These are phyloP conservation scores for Gaeumannomyces tritici DNA, from an alignment of 2,329 filamentous ascomycete genomes.

Conservation along the genomic window DNA sequence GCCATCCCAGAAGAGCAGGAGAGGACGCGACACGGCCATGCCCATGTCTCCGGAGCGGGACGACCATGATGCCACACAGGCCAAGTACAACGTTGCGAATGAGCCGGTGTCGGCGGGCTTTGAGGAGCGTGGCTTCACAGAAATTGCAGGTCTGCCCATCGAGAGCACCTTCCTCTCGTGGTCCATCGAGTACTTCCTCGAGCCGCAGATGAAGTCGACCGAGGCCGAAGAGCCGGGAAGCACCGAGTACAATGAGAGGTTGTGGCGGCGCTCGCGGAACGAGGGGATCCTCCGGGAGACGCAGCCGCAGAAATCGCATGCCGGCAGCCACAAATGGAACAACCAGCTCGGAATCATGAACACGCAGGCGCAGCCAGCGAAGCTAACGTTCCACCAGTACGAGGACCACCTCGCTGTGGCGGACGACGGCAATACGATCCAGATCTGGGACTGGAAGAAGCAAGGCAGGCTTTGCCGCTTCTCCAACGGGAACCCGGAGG, in stretches of 20 bases:
- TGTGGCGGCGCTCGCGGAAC: slow-evolving; percentile 89
- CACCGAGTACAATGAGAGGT: slow-evolving; percentile 86
- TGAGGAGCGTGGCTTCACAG: slow-evolving; percentile 47
- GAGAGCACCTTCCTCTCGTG: slow-evolving; percentile 83
- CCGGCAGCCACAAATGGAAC: slow-evolving; percentile 80
- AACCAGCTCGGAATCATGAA: slow-evolving; percentile 74
- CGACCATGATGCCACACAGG: slow-evolving; percentile 54
- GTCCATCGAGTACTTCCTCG: slow-evolving; percentile 96
- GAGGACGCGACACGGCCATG: slow-evolving; percentile 28
- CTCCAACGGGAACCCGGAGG: slow-evolving; percentile 85
- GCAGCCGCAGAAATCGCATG: slow-evolving; percentile 84
- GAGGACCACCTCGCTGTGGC: slow-evolving; percentile 91
- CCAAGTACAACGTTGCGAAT: slow-evolving; percentile 66
- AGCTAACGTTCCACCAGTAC: slow-evolving; percentile 96
- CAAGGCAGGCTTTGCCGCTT: slow-evolving; percentile 70
- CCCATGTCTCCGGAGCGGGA: slow-evolving; percentile 60
- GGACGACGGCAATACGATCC: slow-evolving; percentile 84
- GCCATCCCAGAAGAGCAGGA: slow-evolving; percentile 28
- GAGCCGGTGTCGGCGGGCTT: slow-evolving; percentile 75
- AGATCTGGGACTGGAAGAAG: slow-evolving; percentile 88
- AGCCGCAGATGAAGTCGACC: slow-evolving; percentile 94
- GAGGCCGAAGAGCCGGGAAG: slow-evolving; percentile 95
- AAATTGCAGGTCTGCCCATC: slow-evolving; percentile 60
- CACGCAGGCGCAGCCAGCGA: slow-evolving; percentile 80
- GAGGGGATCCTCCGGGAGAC: slow-evolving; percentile 87